These are phyloP conservation scores for Pyrenochaeta sp. DNA, from an alignment of 2,329 filamentous ascomycete species.

Conservation along the genomic window DNA sequence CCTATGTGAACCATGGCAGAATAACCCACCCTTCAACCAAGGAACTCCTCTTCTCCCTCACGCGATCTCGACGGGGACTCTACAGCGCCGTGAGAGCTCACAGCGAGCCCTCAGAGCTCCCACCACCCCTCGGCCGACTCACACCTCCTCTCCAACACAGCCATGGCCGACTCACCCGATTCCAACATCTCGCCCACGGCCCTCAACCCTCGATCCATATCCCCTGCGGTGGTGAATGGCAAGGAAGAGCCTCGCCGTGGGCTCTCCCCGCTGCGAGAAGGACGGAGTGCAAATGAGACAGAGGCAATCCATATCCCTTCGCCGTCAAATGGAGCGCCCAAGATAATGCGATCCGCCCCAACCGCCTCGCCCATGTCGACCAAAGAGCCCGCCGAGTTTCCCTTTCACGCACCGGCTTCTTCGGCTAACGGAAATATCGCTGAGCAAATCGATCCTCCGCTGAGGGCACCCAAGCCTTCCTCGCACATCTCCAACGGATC, in stretches of 20 bases:
- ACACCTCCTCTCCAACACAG: not conserved
- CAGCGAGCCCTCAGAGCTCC: slow-evolving; percentile 1
- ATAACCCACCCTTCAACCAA: slow-evolving; percentile 20
- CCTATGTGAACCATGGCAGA: slow-evolving; percentile 15
- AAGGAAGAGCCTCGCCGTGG: slow-evolving; percentile 24
- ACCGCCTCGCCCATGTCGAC: slow-evolving; percentile 38
- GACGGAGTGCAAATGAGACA: slow-evolving; percentile 25
- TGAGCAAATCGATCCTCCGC: slow-evolving; percentile 22
- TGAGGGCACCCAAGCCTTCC: slow-evolving; percentile 24
- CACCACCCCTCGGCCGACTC: slow-evolving; percentile 1
- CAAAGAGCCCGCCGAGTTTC: slow-evolving; percentile 47
- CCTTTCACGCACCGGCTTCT: slow-evolving; percentile 38
- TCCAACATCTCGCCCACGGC: slow-evolving; percentile 37
- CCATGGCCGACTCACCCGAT: slow-evolving; percentile 40
- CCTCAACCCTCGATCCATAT: slow-evolving; percentile 30
- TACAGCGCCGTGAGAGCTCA: slow-evolving; percentile 4
- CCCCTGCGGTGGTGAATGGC: slow-evolving; percentile 26
- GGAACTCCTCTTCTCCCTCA: slow-evolving; percentile 12
- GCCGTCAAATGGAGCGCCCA: slow-evolving; percentile 33
- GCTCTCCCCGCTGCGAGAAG: slow-evolving; percentile 37
- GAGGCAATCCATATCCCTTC: slow-evolving; percentile 20
- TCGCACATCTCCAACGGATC: slow-evolving; percentile 35
- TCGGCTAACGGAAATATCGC: slow-evolving; percentile 26
- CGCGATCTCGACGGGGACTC: slow-evolving; percentile 11
- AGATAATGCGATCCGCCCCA: slow-evolving; percentile 39